A percentile compares a stretch with the other conserved stretches of the same genome.
Conservation (phyloP, 257 asterid species). For the Anisodus tanguticus region DNA sequence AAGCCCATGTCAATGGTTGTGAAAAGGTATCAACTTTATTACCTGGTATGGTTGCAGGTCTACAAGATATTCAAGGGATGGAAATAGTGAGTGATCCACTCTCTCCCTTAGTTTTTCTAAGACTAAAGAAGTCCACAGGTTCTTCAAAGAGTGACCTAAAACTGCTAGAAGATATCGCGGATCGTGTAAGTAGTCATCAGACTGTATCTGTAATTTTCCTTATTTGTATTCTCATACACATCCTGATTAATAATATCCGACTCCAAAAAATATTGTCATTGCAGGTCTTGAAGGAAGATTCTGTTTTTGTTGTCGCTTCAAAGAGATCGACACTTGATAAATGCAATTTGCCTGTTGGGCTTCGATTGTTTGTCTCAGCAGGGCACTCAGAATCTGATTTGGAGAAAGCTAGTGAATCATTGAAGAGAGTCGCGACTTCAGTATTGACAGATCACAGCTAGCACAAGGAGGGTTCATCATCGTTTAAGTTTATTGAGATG, state of each 20-base stretch:
- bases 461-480: not conserved
- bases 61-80: conserved; percentile 61
- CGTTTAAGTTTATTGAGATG: not conserved
- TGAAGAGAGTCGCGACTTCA: conserved; percentile 56
- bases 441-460: conserved; percentile 47
- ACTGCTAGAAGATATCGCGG: conserved; percentile 67
- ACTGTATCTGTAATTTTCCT: not conserved
- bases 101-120: conserved; percentile 74
- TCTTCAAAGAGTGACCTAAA: conserved; percentile 68
- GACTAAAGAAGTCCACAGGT: conserved; percentile 67
- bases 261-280: conserved; percentile 21
- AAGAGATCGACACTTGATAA: conserved; percentile 79
- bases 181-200: conserved; percentile 48
- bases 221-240: not conserved
- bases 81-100: conserved; percentile 65
- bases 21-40: not conserved
- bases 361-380: conserved; percentile 72
- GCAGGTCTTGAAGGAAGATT: conserved; percentile 78
- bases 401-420: conserved; percentile 63
- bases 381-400: conserved; percentile 78
- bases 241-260: not conserved
- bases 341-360: conserved; percentile 81
- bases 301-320: conserved; percentile 66
- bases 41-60: conserved; percentile 48
- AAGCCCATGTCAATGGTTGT: not conserved